Evolutionary conservation across 208 protist genomes (phyloP).

Genomic region (Leishmania lainsoni): DNA sequence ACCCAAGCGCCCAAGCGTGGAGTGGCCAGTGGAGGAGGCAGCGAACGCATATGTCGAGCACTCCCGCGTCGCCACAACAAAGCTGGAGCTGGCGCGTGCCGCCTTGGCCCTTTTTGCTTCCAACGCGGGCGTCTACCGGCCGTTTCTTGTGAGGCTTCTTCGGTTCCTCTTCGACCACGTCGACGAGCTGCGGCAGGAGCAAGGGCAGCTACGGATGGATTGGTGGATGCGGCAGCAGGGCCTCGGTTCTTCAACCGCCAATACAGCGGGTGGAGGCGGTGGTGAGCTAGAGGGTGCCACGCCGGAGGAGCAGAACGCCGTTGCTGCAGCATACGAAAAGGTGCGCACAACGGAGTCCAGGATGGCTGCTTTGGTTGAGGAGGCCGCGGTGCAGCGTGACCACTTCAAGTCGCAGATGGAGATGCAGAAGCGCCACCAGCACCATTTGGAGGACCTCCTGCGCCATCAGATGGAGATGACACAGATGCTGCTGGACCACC

Average conservation of each 20-base stretch:
- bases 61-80: constrained; percentile 30
- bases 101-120: constrained; percentile 80
- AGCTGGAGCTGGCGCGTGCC: constrained; percentile 73
- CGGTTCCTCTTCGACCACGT: constrained; percentile 77
- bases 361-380: constrained; percentile 79
- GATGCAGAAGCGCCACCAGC: constrained; percentile 38
- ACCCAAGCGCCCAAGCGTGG: background rate
- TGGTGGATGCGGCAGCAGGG: constrained; percentile 4
- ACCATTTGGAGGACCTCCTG: constrained; percentile 62
- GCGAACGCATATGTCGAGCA: background rate
- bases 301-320: constrained; percentile 42
- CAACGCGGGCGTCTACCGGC: constrained; percentile 73
- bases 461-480: constrained; percentile 75
- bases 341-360: constrained; percentile 68
- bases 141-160: constrained; percentile 63
- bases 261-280: background rate
- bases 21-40: background rate
- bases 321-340: constrained; percentile 61
- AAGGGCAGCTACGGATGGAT: constrained; percentile 19
- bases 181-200: constrained; percentile 62
- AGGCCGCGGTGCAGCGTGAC: constrained; percentile 75
- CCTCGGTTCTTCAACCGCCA: background rate
- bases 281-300: constrained; percentile 1
- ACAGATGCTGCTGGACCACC: constrained; percentile 42
- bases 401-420: constrained; percentile 71